Evolutionary conservation across 176 grass and related monocot genomes (phyloP).

Genomic region (Raddia distichophylla): DNA sequence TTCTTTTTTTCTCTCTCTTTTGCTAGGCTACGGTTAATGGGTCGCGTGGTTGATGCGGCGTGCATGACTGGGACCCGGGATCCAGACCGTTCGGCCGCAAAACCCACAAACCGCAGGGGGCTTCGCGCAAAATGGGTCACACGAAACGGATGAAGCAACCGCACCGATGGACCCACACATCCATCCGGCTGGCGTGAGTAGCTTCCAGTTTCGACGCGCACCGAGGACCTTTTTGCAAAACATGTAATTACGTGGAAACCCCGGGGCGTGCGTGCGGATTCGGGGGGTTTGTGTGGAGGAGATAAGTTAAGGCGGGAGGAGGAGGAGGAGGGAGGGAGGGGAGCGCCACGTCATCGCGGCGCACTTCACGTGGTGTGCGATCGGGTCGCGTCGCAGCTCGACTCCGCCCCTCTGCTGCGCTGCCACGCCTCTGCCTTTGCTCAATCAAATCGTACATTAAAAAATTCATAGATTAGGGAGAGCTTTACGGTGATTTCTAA

Average conservation of each 20-base stretch:
- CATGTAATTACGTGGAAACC: background rate
- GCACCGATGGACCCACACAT: too few relatives aligned
- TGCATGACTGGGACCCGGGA: background rate
- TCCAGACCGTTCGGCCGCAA: too few relatives aligned
- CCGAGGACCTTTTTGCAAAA: background rate
- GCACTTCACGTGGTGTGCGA: constrained; percentile 45
- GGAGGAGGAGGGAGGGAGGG: too few relatives aligned
- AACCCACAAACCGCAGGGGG: background rate
- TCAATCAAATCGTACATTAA: too few relatives aligned
- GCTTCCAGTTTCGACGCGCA: background rate
- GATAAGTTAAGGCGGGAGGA: background rate
- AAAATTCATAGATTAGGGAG: too few relatives aligned
- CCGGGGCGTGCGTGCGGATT: background rate
- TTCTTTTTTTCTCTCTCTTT: background rate
- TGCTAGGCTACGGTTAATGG: constrained; percentile 3
- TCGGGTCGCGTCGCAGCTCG: background rate
- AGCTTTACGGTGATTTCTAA: too few relatives aligned
- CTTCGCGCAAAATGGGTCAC: background rate
- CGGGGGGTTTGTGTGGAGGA: constrained; percentile 3
- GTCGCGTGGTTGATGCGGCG: background rate
- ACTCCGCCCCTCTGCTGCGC: too few relatives aligned
- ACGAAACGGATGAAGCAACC: too few relatives aligned
- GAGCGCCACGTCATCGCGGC: constrained; percentile 34
- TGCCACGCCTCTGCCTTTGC: too few relatives aligned
- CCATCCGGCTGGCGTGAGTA: background rate